Percentiles rank a stretch among this genome's conserved stretches.
These are phyloP conservation scores for Marsdenia floribunda DNA, from an alignment of 257 asterid genomes.

Conservation along the genomic window DNA sequence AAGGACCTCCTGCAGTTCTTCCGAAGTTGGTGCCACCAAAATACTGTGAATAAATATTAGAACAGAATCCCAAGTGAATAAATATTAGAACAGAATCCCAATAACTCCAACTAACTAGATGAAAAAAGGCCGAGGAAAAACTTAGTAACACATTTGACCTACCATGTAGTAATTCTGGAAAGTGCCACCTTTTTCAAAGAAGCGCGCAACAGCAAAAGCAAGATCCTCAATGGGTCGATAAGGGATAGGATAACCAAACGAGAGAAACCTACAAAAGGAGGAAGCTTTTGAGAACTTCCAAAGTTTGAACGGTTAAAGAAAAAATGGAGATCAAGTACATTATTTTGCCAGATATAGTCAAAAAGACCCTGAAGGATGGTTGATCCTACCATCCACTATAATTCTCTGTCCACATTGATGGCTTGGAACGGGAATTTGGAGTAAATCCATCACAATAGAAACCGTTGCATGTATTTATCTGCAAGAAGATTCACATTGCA, in stretches of 20 bases:
- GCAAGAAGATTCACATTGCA: constrained; percentile 22
- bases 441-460: constrained; percentile 68
- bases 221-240: constrained; percentile 74
- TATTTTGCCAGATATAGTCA: neutral
- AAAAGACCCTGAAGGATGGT: neutral
- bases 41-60: constrained; percentile 33
- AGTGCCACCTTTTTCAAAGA: constrained; percentile 77
- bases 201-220: constrained; percentile 87
- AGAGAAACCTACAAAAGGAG: constrained; percentile 53
- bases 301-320: neutral
- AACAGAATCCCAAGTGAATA: constrained; percentile 1
- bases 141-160: constrained; percentile 7
- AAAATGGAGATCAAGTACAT: neutral
- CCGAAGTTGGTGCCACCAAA: constrained; percentile 92
- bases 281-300: neutral
- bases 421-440: constrained; percentile 65
- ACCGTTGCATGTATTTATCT: constrained; percentile 87
- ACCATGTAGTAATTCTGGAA: constrained; percentile 89
- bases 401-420: constrained; percentile 85
- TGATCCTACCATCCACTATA: constrained; percentile 61
- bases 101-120: neutral
- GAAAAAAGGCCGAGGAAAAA: neutral
- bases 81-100: neutral
- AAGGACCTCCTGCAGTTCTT: constrained; percentile 78
- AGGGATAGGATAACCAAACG: constrained; percentile 80